Evolutionary conservation across 805 yeast species (phyloP).

Genomic region (Wickerhamomyces xylosicus): DNA sequence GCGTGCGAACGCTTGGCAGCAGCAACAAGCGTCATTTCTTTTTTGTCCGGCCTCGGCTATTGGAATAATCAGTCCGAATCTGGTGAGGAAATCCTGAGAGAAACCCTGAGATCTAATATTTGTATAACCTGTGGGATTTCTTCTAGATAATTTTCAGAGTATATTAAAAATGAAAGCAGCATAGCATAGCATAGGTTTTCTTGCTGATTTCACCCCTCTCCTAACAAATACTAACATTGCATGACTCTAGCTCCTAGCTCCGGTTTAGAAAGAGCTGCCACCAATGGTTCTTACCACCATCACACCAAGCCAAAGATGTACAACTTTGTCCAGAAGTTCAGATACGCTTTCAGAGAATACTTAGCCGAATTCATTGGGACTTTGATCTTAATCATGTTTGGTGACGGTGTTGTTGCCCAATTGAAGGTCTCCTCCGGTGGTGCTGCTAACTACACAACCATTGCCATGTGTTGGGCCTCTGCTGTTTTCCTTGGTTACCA

Average conservation of each 20-base stretch:
- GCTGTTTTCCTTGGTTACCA: slow-evolving; percentile 43
- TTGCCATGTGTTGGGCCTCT: slow-evolving; percentile 42
- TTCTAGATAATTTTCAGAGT: no score
- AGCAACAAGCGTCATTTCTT: no score
- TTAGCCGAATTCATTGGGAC: slow-evolving; percentile 45
- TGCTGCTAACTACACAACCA: slow-evolving; percentile 31
- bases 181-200: no score
- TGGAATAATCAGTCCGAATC: no score
- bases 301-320: slow-evolving; percentile 4
- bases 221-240: slow-evolving; percentile 7
- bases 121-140: no score
- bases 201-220: no score
- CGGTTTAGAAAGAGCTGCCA: slow-evolving; percentile 19
- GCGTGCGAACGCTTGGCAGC: no score
- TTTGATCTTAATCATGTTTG: slow-evolving; percentile 32
- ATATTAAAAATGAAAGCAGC: no score
- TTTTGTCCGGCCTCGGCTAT: no score
- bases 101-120: background rate
- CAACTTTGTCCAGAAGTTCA: slow-evolving; percentile 16
- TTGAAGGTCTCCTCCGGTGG: slow-evolving; percentile 23
- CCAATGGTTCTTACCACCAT: slow-evolving; percentile 4
- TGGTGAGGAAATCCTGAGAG: background rate
- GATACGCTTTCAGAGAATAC: slow-evolving; percentile 29
- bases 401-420: slow-evolving; percentile 41
- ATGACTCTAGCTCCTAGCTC: slow-evolving; percentile 17